Evolutionary conservation across 1,284 basidiomycete genomes (phyloP).

Genomic region (Apiotrichum veenhuisii): DNA sequence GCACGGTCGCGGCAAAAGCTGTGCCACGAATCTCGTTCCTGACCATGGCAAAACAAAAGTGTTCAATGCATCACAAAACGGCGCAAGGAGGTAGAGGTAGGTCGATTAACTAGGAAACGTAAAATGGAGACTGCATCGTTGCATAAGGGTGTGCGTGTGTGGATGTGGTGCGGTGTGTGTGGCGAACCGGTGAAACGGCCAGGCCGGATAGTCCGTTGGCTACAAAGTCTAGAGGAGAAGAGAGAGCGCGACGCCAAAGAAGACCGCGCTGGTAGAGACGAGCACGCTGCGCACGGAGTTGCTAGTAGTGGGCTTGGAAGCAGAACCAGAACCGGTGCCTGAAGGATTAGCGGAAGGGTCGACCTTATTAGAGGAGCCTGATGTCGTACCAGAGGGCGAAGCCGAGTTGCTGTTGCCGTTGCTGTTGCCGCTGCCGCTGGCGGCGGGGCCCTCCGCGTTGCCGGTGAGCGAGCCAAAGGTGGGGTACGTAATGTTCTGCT

Average conservation of each 20-base stretch:
- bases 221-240: neutral
- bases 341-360: neutral
- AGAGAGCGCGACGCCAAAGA: neutral
- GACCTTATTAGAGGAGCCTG: neutral
- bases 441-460: neutral
- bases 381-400: neutral
- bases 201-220: too few species aligned
- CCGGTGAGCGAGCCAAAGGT: conserved; percentile 28
- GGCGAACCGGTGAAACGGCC: too few species aligned
- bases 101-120: too few species aligned
- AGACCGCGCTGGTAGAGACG: neutral
- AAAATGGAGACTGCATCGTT: too few species aligned
- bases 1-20: too few species aligned
- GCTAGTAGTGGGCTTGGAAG: neutral
- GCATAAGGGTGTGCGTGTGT: too few species aligned
- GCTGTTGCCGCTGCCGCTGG: neutral
- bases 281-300: neutral
- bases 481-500: conserved; percentile 47
- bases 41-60: too few species aligned
- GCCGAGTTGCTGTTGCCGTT: neutral
- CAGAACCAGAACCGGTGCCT: too few species aligned
- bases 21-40: too few species aligned
- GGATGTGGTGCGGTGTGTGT: too few species aligned
- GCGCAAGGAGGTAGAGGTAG: too few species aligned
- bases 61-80: too few species aligned